Evolutionary conservation across 768 basidiomycete species (phyloP).

Genomic region (Stropharia rugosoannulata): DNA sequence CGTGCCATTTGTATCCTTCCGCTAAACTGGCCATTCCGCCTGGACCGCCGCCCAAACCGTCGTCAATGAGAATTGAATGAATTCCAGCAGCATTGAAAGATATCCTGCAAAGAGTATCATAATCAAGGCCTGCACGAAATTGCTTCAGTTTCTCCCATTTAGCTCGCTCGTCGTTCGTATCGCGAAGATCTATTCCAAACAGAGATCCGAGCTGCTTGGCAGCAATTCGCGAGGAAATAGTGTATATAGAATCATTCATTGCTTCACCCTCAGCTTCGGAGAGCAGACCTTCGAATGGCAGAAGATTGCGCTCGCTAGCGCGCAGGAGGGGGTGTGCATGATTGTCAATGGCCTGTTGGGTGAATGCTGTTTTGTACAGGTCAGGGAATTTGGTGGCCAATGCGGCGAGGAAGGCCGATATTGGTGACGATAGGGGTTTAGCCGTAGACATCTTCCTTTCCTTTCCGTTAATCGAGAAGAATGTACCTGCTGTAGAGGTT

Average conservation of each 20-base stretch:
- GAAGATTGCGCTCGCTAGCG: conserved; percentile 36
- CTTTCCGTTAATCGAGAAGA: neutral
- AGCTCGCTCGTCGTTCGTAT: conserved; percentile 14
- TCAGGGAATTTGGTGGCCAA: conserved; percentile 10
- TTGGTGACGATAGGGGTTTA: neutral
- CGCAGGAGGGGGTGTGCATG: conserved; percentile 74
- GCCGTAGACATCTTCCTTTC: neutral
- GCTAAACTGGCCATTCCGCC: conserved; percentile 39
- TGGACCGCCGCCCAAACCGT: conserved; percentile 48
- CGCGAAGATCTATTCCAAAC: conserved; percentile 32
- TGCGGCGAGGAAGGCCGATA: neutral
- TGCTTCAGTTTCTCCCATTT: conserved; percentile 64
- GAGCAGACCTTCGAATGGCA: conserved; percentile 64
- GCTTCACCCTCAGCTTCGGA: conserved; percentile 63
- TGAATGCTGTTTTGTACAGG: conserved; percentile 29
- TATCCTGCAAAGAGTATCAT: conserved; percentile 53
- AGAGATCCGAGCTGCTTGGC: conserved; percentile 52
- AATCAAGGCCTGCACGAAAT: conserved; percentile 41
- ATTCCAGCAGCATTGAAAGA: conserved; percentile 60
- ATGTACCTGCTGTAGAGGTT: neutral
- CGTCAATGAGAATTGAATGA: conserved; percentile 70
- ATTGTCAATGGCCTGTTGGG: conserved; percentile 68
- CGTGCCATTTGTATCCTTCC: conserved; percentile 61
- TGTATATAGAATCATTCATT: conserved; percentile 47
- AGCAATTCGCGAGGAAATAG: conserved; percentile 61